A percentile compares a stretch with the other conserved stretches of the same genome.
Evolutionary conservation across 2,329 filamentous ascomycete species (phyloP).

Genomic region (Lachnellula hyalina): DNA sequence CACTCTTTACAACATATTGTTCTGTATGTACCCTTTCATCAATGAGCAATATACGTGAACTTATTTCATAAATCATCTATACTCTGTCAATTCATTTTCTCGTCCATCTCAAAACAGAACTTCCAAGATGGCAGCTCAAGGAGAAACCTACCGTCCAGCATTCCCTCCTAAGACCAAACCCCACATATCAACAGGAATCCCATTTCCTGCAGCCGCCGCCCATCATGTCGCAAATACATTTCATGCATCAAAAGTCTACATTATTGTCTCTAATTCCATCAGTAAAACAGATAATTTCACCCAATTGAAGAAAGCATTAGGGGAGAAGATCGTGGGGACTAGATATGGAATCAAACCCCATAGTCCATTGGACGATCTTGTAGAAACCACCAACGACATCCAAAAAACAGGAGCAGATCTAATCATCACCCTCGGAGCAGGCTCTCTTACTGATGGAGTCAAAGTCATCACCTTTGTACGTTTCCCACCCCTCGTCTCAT

Average conservation of each 20-base stretch:
- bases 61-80: too few relatives aligned
- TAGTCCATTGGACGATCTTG: slow-evolving; percentile 30
- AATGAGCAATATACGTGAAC: too few relatives aligned
- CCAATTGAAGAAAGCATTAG: slow-evolving; percentile 22
- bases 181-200: slow-evolving; percentile 20
- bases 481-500: neutral
- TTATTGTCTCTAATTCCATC: slow-evolving; percentile 32
- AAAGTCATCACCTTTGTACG: slow-evolving; percentile 29
- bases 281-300: slow-evolving; percentile 29
- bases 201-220: slow-evolving; percentile 26
- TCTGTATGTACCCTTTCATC: too few relatives aligned
- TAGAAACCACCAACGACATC: slow-evolving; percentile 28
- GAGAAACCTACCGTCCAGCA: slow-evolving; percentile 8
- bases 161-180: slow-evolving; percentile 7
- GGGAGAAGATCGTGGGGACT: slow-evolving; percentile 25
- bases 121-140: slow-evolving; percentile 7
- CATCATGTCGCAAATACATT: slow-evolving; percentile 27
- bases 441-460: slow-evolving; percentile 30
- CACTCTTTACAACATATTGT: neutral
- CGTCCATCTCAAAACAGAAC: neutral
- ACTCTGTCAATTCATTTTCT: neutral
- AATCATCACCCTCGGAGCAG: slow-evolving; percentile 32
- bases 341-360: slow-evolving; percentile 31
- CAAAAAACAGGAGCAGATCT: slow-evolving; percentile 23
- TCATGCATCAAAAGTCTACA: slow-evolving; percentile 23